phyloP scores from a whole-genome alignment of 2,329 filamentous ascomycete genomes.

The Allantophomopsis cytisporea region DNA sequence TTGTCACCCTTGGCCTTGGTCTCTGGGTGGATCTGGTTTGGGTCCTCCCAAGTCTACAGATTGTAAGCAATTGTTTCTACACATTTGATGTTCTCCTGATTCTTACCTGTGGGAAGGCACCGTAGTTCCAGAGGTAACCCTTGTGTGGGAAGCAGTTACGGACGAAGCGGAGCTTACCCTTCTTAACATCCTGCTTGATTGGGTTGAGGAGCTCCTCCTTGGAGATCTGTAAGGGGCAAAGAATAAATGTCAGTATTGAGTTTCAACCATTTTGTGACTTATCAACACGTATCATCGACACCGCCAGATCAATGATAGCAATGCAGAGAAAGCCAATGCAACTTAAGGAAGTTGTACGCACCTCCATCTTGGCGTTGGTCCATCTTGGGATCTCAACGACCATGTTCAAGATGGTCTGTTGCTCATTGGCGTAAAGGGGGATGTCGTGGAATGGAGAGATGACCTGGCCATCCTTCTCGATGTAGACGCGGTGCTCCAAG shows the following conservation, averaged over 20 bases:
- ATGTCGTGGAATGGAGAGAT: constrained; percentile 98
- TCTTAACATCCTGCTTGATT: constrained; percentile 99
- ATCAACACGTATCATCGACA: too few relatives aligned
- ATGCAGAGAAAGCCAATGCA: not conserved
- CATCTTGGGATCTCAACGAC: constrained; percentile 97
- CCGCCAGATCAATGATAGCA: constrained; percentile 2
- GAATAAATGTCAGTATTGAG: constrained; percentile 1
- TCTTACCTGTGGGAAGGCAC: constrained; percentile 90
- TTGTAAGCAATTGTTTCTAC: constrained; percentile 5
- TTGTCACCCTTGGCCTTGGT: constrained; percentile 99
- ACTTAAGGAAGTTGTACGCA: constrained; percentile 29
- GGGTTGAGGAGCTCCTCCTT: constrained; percentile 98
- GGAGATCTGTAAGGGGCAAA: constrained; percentile 56
- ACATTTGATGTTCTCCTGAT: not conserved
- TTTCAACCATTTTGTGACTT: not conserved
- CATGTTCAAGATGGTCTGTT: constrained; percentile 98
- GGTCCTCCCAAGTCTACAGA: constrained; percentile 92
- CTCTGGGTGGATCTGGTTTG: constrained; percentile 89
- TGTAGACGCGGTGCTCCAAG: constrained; percentile 91
- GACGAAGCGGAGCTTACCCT: constrained; percentile 98
- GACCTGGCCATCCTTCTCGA: constrained; percentile 92
- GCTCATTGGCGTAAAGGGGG: constrained; percentile 90
- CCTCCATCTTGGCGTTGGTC: constrained; percentile 99
- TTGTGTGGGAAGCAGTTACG: constrained; percentile 99
- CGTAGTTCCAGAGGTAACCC: constrained; percentile 99